phyloP scores from a whole-genome alignment of 2,329 filamentous ascomycete species.

The Hymenoscyphus salicellus region DNA sequence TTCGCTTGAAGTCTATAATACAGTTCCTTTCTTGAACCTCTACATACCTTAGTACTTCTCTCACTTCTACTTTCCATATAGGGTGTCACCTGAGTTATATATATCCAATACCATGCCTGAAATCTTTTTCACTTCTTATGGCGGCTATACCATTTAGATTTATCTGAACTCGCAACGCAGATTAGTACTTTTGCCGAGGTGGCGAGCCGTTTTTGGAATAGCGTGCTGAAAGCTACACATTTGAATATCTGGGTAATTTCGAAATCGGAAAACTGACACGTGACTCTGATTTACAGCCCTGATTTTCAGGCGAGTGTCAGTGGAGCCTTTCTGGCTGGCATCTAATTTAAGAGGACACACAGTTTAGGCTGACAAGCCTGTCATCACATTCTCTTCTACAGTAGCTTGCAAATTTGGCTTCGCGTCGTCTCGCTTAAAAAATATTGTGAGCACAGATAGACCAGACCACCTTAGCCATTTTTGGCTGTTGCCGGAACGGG shows the following conservation, averaged over 20 bases:
- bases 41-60: not conserved
- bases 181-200: no score
- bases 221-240: no score
- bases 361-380: slow-evolving; percentile 4
- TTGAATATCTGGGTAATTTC: no score
- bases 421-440: not conserved
- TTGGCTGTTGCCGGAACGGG: not conserved
- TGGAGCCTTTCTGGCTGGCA: slow-evolving; percentile 1
- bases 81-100: not conserved
- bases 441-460: not conserved
- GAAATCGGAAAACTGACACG: no score
- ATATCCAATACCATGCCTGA: not conserved
- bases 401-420: not conserved
- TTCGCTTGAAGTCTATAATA: no score
- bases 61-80: slow-evolving; percentile 6
- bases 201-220: no score
- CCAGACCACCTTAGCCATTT: not conserved
- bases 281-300: no score
- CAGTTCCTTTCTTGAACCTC: no score
- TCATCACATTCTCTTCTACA: slow-evolving; percentile 7
- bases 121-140: not conserved
- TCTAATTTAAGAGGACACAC: slow-evolving; percentile 5
- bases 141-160: not conserved
- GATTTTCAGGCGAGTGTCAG: no score
- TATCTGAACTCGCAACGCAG: no score